These are phyloP conservation scores for Entomortierella beljakovae DNA, from an alignment of 192 early-diverging fungal species.

Conservation along the genomic window DNA sequence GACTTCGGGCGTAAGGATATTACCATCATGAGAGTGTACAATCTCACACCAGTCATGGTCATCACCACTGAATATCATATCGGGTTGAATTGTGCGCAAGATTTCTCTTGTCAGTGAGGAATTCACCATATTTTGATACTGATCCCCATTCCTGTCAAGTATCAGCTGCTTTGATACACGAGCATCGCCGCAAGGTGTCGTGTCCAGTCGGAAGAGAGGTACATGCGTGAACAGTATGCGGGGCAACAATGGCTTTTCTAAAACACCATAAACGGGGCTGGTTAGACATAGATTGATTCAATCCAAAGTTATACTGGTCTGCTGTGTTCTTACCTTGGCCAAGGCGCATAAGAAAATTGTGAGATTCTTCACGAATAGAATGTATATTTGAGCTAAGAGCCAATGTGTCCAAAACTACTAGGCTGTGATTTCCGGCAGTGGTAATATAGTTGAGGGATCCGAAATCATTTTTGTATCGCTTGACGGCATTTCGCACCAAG, in stretches of 20 bases:
- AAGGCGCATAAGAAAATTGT: slow-evolving; percentile 59
- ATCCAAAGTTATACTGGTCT: no score
- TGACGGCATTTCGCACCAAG: slow-evolving; percentile 53
- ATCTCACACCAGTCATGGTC: slow-evolving; percentile 93
- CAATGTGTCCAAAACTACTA: slow-evolving; percentile 84
- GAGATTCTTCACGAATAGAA: slow-evolving; percentile 57
- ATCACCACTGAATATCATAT: slow-evolving; percentile 88
- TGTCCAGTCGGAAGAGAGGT: slow-evolving; percentile 78
- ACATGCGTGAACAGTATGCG: slow-evolving; percentile 88
- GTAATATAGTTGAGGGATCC: slow-evolving; percentile 69
- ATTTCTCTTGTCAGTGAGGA: slow-evolving; percentile 66
- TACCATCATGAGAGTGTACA: slow-evolving; percentile 46
- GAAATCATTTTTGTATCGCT: slow-evolving; percentile 61
- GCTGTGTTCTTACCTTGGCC: slow-evolving; percentile 37
- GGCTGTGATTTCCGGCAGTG: slow-evolving; percentile 64
- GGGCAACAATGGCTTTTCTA: slow-evolving; percentile 41
- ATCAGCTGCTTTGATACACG: slow-evolving; percentile 65
- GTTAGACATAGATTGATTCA: no score
- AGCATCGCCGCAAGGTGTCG: slow-evolving; percentile 75
- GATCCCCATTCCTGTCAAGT: slow-evolving; percentile 76
- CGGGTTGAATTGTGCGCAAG: slow-evolving; percentile 68
- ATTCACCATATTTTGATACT: slow-evolving; percentile 89
- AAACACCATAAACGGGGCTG: background rate
- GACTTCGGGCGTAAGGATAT: slow-evolving; percentile 34
- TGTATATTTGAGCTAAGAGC: slow-evolving; percentile 65